These are phyloP conservation scores for Pseudogymnoascus sp. DNA, from an alignment of 2,329 filamentous ascomycete genomes.

Conservation along the genomic window DNA sequence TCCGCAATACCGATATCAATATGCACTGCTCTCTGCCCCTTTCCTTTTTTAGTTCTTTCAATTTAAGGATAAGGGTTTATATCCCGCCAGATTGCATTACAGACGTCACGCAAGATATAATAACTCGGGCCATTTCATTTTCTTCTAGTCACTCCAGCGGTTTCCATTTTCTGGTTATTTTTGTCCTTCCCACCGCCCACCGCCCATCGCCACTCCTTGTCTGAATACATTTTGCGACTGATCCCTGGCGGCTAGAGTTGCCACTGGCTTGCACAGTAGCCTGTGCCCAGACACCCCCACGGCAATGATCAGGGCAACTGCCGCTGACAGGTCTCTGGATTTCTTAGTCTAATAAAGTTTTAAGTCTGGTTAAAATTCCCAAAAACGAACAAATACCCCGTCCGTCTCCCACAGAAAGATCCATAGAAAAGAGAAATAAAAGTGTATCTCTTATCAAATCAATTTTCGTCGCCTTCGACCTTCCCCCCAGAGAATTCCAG, in stretches of 20 bases:
- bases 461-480: neutral
- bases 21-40: neutral
- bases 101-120: slow-evolving; percentile 4
- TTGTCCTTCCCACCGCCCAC: neutral
- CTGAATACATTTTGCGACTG: neutral
- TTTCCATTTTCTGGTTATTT: neutral
- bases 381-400: neutral
- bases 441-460: slow-evolving; percentile 5
- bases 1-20: slow-evolving; percentile 7
- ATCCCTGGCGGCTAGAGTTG: slow-evolving; percentile 5
- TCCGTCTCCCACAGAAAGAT: neutral
- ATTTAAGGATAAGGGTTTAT: neutral
- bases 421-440: neutral
- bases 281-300: slow-evolving; percentile 1
- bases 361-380: neutral
- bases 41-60: neutral
- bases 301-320: neutral
- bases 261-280: slow-evolving; percentile 4
- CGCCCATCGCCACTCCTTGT: neutral
- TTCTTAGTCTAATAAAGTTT: neutral
- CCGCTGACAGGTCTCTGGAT: neutral
- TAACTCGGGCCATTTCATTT: neutral
- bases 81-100: neutral
- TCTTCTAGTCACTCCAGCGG: neutral
- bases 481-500: neutral